Percentiles rank a stretch among this genome's conserved stretches.
phyloP scores from a whole-genome alignment of 768 basidiomycete species.

The Rhizopogon vinicolor region DNA sequence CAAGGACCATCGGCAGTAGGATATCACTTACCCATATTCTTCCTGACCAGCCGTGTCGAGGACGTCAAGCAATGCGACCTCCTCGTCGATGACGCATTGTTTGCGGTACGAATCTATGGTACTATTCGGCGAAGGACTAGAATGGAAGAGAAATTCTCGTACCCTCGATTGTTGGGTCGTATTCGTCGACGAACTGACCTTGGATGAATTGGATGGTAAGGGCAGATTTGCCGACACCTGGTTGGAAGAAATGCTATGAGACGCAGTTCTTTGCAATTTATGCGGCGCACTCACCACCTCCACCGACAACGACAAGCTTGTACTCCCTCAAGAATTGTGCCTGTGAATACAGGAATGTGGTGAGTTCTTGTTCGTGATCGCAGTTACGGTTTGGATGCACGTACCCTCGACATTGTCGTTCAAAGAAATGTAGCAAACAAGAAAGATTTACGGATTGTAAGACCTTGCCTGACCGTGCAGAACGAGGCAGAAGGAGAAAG shows the following conservation, averaged over 20 bases:
- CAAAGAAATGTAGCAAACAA: background rate
- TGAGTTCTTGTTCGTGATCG: background rate
- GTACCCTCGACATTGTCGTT: constrained; percentile 27
- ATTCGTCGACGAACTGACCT: constrained; percentile 89
- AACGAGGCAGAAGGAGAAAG: background rate
- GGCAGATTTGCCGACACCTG: constrained; percentile 73
- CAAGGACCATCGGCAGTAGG: constrained; percentile 5
- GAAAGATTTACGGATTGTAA: background rate
- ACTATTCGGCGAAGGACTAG: background rate
- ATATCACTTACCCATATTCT: constrained; percentile 80
- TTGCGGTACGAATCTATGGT: constrained; percentile 93
- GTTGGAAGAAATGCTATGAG: constrained; percentile 1
- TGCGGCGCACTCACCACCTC: constrained; percentile 69
- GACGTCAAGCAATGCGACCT: constrained; percentile 95
- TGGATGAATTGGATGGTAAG: constrained; percentile 99
- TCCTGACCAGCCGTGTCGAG: constrained; percentile 98
- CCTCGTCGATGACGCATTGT: constrained; percentile 97
- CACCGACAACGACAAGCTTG: constrained; percentile 97
- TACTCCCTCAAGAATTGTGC: constrained; percentile 94
- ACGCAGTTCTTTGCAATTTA: background rate
- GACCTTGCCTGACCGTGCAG: background rate
- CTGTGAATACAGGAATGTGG: constrained; percentile 27
- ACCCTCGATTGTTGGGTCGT: constrained; percentile 95
- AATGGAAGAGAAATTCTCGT: background rate
- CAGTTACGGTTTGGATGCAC: background rate